phyloP scores from a whole-genome alignment of 305 asterid species.

The Fraxinus albicans region DNA sequence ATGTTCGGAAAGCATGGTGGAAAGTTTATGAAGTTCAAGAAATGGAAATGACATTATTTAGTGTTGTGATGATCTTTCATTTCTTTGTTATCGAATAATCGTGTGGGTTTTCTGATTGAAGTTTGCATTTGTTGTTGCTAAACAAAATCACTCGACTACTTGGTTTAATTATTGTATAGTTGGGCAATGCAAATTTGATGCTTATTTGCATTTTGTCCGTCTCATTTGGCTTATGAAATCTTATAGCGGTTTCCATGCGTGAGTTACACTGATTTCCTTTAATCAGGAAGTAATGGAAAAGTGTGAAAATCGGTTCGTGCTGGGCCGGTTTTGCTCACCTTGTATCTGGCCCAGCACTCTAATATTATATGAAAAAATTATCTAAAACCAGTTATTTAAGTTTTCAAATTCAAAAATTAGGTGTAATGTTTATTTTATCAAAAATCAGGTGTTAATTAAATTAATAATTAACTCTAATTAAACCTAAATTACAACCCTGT shows the following conservation, averaged over 20 bases:
- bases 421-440: too few relatives aligned
- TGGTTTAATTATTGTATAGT: not conserved
- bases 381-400: too few relatives aligned
- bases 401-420: too few relatives aligned
- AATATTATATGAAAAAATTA: not conserved
- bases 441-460: too few relatives aligned
- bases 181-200: not conserved
- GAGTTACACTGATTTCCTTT: not conserved
- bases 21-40: slow-evolving; percentile 30
- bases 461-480: too few relatives aligned
- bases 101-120: not conserved
- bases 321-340: not conserved
- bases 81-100: not conserved
- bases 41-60: slow-evolving; percentile 43
- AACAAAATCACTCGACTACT: not conserved
- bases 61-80: not conserved
- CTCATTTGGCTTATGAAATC: not conserved
- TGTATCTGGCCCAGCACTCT: not conserved
- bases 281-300: not conserved
- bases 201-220: not conserved
- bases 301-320: not conserved
- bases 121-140: not conserved
- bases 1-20: slow-evolving; percentile 25
- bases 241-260: not conserved
- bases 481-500: too few relatives aligned